Evolutionary conservation across 176 grass and related monocot species (phyloP), one percentile per base, ranked within the genome.

Genomic region (Poa annua): DNA sequence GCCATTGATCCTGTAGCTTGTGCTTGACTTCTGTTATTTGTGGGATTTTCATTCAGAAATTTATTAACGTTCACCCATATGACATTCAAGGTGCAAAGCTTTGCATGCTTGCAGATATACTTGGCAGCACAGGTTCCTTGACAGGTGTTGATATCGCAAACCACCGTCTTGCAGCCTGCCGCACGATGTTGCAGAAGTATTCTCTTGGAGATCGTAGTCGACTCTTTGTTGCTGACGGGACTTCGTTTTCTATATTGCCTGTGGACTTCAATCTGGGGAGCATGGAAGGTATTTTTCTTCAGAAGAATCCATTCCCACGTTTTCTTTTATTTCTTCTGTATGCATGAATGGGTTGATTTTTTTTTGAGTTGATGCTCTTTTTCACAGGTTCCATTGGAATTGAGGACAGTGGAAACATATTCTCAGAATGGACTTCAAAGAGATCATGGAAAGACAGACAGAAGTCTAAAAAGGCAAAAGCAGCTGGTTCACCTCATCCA

Each of bases 71-170:
- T 19, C 29, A 51, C 48, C 24, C 56, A 26, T 76, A 73, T 87
- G 45, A 16, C 61, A 72, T 88, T 71, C 66, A 71, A 98, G 96
- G 96, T 86, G 96, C 96, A 73, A 98, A 98, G 77, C 88, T 95
- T 61, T 95, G 96, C 85, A 98, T 98, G 96, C 90, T 98, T 32
- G 87, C 87, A 73, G 92, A 98, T 88, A 81, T 91, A 65, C 90
- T 98, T 80, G 89, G 83, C 63, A 77, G 22, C 76, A 88, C 82
- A 74, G 96, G 96, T 56, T 93, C 96, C 62, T 71, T 98, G 73
- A 98, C 96, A 91, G 96, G 92, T 11, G 92, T 98, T 66, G 96
- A 98, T 86, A 67, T 98, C 55, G 89, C 96, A 71, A 98, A 92
- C 57, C 89, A 93, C 36, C 90, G 92, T 48, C 86, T 98, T 82